Evolutionary conservation across 192 early-diverging fungal genomes (phyloP).

Genomic region (Endogone sp.): DNA sequence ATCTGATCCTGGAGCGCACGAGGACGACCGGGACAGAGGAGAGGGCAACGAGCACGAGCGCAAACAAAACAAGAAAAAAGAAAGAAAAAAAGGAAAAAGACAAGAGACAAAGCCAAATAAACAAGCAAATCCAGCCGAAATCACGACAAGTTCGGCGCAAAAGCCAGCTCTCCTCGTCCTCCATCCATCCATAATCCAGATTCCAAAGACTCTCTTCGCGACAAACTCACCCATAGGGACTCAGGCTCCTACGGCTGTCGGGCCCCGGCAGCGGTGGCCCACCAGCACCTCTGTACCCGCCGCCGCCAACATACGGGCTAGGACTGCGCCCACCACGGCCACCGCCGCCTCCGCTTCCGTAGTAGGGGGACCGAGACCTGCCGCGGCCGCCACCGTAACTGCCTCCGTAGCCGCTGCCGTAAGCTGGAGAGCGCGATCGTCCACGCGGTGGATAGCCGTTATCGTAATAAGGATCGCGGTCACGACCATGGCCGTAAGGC

Average conservation of each 20-base stretch:
- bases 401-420: slow-evolving; percentile 11
- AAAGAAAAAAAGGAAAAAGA: no score
- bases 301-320: slow-evolving; percentile 29
- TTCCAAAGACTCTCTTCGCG: neutral
- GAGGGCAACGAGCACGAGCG: no score
- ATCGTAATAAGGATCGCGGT: slow-evolving; percentile 31
- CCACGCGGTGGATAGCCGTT: slow-evolving; percentile 19
- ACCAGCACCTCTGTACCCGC: neutral
- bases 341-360: neutral
- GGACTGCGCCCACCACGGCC: slow-evolving; percentile 9
- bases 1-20: no score
- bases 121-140: no score
- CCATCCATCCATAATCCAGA: neutral
- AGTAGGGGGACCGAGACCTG: slow-evolving; percentile 31
- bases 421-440: slow-evolving; percentile 14
- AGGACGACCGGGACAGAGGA: no score
- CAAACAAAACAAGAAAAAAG: no score
- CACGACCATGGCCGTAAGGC: slow-evolving; percentile 30
- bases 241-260: neutral
- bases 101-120: no score
- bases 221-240: neutral
- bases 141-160: no score
- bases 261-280: slow-evolving; percentile 8
- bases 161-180: neutral
- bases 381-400: slow-evolving; percentile 3